These are phyloP conservation scores for Fusarium sulawesiense DNA, from an alignment of 2,329 filamentous ascomycete genomes.

Conservation along the genomic window DNA sequence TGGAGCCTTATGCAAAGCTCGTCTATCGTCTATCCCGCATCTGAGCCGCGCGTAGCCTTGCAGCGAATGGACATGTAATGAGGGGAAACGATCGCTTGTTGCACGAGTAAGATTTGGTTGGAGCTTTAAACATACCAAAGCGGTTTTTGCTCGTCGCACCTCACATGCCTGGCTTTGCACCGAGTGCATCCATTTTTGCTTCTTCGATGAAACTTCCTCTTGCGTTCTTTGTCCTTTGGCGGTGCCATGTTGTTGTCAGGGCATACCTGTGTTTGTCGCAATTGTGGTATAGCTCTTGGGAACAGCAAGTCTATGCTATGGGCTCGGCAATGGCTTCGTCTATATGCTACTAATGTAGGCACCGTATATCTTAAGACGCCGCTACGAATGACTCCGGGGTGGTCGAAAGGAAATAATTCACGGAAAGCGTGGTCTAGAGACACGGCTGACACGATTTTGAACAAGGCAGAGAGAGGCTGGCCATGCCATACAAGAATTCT, in stretches of 20 bases:
- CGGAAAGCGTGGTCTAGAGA: conserved; percentile 36
- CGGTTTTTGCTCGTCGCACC: conserved; percentile 59
- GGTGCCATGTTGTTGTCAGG: conserved; percentile 47
- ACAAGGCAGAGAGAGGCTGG: conserved; percentile 37
- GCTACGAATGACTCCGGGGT: conserved; percentile 38
- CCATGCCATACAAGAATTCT: conserved; percentile 39
- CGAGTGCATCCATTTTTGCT: conserved; percentile 53
- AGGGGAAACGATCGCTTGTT: conserved; percentile 25
- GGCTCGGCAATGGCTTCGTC: conserved; percentile 22
- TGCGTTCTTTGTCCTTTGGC: conserved; percentile 52
- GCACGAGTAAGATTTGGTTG: conserved; percentile 19
- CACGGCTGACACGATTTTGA: conserved; percentile 40
- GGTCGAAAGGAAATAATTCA: conserved; percentile 44
- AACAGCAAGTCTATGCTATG: conserved; percentile 8
- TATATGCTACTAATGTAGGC: conserved; percentile 40
- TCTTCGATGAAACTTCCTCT: conserved; percentile 53
- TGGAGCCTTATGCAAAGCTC: conserved; percentile 39
- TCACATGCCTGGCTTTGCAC: conserved; percentile 57
- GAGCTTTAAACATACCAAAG: conserved; percentile 54
- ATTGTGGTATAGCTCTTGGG: conserved; percentile 30
- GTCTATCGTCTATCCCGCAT: conserved; percentile 38
- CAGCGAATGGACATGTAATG: conserved; percentile 27
- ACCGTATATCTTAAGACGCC: conserved; percentile 42
- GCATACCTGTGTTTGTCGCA: conserved; percentile 27
- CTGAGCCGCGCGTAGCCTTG: conserved; percentile 39